These are phyloP conservation scores for Colletotrichum lini DNA, from an alignment of 2,329 filamentous ascomycete genomes.

Conservation along the genomic window DNA sequence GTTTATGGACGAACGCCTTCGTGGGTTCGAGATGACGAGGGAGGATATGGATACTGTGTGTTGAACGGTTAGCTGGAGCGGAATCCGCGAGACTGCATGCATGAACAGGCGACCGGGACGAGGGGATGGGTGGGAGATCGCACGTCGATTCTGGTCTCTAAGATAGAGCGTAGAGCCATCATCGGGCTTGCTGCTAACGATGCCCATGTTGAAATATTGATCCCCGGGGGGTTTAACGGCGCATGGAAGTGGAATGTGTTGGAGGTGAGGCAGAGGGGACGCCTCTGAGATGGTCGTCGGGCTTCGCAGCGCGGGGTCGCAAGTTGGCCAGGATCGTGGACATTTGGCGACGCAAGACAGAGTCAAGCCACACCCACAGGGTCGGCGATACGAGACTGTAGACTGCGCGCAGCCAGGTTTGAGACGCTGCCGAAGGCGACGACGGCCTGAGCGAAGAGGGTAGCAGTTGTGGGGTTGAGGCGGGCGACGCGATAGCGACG, in stretches of 20 bases:
- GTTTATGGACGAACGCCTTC: slow-evolving; percentile 82
- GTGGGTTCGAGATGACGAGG: slow-evolving; percentile 84
- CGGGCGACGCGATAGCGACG: slow-evolving; percentile 1
- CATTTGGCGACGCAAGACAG: slow-evolving; percentile 42
- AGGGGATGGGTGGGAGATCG: slow-evolving; percentile 53
- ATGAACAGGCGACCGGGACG: slow-evolving; percentile 38
- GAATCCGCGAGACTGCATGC: slow-evolving; percentile 40
- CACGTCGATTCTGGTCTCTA: slow-evolving; percentile 93
- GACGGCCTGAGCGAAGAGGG: slow-evolving; percentile 31
- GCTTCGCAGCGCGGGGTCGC: slow-evolving; percentile 42
- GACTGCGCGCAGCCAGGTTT: slow-evolving; percentile 37
- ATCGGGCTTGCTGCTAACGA: slow-evolving; percentile 89
- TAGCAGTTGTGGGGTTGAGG: slow-evolving; percentile 2
- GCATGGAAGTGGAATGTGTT: slow-evolving; percentile 29
- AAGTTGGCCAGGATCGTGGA: slow-evolving; percentile 40
- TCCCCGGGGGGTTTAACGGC: slow-evolving; percentile 33
- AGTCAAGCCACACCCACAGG: slow-evolving; percentile 40
- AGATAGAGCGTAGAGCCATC: slow-evolving; percentile 86
- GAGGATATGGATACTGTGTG: slow-evolving; percentile 88
- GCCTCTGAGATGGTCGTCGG: slow-evolving; percentile 27
- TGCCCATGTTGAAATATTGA: slow-evolving; percentile 80
- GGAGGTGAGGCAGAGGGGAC: slow-evolving; percentile 16
- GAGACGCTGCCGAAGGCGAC: slow-evolving; percentile 22
- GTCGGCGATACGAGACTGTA: slow-evolving; percentile 31
- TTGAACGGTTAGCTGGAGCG: slow-evolving; percentile 42